These are phyloP conservation scores for Boletus vermiculosoides DNA, from an alignment of 768 basidiomycete genomes.

Conservation along the genomic window DNA sequence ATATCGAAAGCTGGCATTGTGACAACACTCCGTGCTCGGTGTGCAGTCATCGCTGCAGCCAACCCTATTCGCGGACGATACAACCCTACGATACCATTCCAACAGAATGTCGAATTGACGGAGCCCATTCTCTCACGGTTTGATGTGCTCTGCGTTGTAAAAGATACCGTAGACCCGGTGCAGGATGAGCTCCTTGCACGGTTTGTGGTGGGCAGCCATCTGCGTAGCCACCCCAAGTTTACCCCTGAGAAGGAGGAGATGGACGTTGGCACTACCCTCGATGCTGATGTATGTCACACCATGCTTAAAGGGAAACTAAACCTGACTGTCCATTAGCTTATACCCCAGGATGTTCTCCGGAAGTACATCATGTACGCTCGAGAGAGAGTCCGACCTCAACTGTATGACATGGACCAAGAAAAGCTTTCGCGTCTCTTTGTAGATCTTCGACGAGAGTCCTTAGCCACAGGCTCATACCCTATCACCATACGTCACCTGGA, in stretches of 20 bases:
- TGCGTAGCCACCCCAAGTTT: constrained; percentile 93
- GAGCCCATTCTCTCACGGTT: constrained; percentile 98
- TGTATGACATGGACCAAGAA: constrained; percentile 94
- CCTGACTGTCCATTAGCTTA: constrained; percentile 57
- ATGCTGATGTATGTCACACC: constrained; percentile 76
- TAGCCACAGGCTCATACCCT: constrained; percentile 97
- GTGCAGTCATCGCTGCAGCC: constrained; percentile 96
- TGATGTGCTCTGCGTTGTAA: constrained; percentile 97
- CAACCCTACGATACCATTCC: constrained; percentile 97
- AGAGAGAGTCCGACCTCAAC: constrained; percentile 88
- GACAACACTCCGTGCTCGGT: constrained; percentile 95
- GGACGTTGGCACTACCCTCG: constrained; percentile 83
- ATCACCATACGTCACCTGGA: constrained; percentile 98
- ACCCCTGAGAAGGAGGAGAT: constrained; percentile 86
- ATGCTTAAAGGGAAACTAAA: background rate
- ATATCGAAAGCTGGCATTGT: constrained; percentile 99
- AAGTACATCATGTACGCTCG: constrained; percentile 99
- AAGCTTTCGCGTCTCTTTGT: constrained; percentile 93
- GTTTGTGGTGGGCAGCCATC: constrained; percentile 97
- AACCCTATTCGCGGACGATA: constrained; percentile 97
- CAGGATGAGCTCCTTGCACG: constrained; percentile 94
- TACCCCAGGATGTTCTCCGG: constrained; percentile 91
- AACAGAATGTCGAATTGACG: constrained; percentile 97
- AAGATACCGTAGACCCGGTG: constrained; percentile 95
- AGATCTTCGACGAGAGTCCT: constrained; percentile 92